Evolutionary conservation across 805 yeast species (phyloP).

Genomic region (Yueomyces sp.): DNA sequence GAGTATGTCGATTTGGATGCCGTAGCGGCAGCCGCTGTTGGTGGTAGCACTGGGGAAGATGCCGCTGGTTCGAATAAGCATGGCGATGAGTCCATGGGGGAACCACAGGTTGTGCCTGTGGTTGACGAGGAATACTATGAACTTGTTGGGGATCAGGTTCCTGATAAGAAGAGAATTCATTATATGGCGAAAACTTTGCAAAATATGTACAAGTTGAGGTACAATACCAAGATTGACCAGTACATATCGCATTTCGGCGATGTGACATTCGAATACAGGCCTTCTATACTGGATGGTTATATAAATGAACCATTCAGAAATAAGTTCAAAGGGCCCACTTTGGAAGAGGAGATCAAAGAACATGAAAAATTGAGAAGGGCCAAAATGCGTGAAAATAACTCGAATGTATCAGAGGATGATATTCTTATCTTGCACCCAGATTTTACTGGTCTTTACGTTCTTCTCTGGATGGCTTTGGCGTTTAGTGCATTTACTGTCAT

Average conservation of each 20-base stretch:
- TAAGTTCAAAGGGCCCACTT: slow-evolving; percentile 19
- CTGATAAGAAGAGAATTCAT: not conserved
- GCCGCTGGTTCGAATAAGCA: not conserved
- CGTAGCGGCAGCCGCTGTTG: not conserved
- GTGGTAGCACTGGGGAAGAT: not conserved
- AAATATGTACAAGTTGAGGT: slow-evolving; percentile 12
- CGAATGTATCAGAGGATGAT: not conserved
- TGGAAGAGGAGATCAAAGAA: slow-evolving; percentile 13
- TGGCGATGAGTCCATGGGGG: not conserved
- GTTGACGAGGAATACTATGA: not conserved
- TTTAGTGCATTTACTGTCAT: slow-evolving; percentile 40
- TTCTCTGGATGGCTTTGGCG: slow-evolving; percentile 61
- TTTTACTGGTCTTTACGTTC: slow-evolving; percentile 71
- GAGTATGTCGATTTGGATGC: slow-evolving; percentile 1
- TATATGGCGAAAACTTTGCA: slow-evolving; percentile 7
- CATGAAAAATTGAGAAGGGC: slow-evolving; percentile 4
- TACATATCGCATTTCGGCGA: slow-evolving; percentile 43
- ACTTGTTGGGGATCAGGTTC: not conserved
- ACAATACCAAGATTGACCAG: slow-evolving; percentile 11
- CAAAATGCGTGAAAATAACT: slow-evolving; percentile 1
- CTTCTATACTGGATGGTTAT: slow-evolving; percentile 40
- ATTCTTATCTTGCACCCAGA: slow-evolving; percentile 7
- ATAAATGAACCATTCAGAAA: slow-evolving; percentile 17
- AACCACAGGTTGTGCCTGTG: too few species aligned
- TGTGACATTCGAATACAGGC: slow-evolving; percentile 30